These are phyloP conservation scores for Fusarium sp. DNA, from an alignment of 2,329 filamentous ascomycete species.

Conservation along the genomic window DNA sequence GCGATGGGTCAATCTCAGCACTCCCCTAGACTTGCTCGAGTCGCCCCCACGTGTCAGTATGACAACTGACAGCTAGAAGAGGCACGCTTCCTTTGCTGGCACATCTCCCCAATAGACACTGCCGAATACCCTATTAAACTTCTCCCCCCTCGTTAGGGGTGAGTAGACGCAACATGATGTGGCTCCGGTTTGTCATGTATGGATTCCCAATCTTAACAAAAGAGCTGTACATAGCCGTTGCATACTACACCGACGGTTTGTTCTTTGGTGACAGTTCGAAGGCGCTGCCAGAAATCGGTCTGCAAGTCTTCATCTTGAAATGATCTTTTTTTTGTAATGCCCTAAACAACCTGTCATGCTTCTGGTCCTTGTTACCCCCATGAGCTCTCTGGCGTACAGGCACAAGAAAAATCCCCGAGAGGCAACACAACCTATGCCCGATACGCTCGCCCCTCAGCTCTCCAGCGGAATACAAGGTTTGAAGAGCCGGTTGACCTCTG, in stretches of 20 bases:
- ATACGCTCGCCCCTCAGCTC: constrained; percentile 34
- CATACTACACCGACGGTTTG: constrained; percentile 30
- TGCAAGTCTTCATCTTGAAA: constrained; percentile 9
- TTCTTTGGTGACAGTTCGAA: constrained; percentile 30
- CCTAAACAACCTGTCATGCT: constrained; percentile 42
- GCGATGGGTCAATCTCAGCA: constrained; percentile 27
- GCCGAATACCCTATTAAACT: constrained; percentile 24
- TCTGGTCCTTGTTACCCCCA: constrained; percentile 51
- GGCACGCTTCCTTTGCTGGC: constrained; percentile 19
- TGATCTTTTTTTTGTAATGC: constrained; percentile 9
- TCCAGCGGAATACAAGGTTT: constrained; percentile 20
- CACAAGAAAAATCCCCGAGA: constrained; percentile 54
- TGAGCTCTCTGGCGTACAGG: constrained; percentile 56
- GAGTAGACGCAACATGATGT: constrained; percentile 8
- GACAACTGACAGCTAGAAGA: constrained; percentile 39
- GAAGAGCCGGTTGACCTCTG: constrained; percentile 16
- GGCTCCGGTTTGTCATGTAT: constrained; percentile 13
- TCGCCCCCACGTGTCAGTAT: constrained; percentile 46
- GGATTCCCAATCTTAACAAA: constrained; percentile 20
- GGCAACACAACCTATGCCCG: constrained; percentile 51
- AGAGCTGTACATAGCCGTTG: constrained; percentile 40
- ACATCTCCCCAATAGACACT: constrained; percentile 24
- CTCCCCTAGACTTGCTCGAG: constrained; percentile 40
- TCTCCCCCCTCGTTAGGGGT: constrained; percentile 5
- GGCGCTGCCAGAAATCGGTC: constrained; percentile 38